phyloP scores from a whole-genome alignment of 2,329 filamentous ascomycete genomes.

The Colletotrichum simmondsii region DNA sequence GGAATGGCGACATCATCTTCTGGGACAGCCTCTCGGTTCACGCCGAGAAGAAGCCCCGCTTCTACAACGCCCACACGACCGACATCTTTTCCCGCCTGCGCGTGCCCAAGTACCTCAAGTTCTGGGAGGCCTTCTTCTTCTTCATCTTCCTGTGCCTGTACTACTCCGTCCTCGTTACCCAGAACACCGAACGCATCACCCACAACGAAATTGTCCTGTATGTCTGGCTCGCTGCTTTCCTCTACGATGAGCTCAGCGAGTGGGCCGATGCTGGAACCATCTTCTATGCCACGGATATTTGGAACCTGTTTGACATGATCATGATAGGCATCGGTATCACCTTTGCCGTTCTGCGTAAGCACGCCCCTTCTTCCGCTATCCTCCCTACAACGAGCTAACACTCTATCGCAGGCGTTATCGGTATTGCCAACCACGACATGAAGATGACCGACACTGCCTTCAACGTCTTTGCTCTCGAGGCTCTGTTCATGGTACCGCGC shows the following conservation, averaged over 20 bases:
- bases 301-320: constrained; percentile 78
- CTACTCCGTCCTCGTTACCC: constrained; percentile 84
- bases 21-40: constrained; percentile 83
- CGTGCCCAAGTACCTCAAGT: constrained; percentile 86
- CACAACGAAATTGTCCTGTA: constrained; percentile 79
- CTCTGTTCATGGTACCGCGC: constrained; percentile 88
- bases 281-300: constrained; percentile 87
- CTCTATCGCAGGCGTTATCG: constrained; percentile 67
- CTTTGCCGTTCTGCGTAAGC: constrained; percentile 79
- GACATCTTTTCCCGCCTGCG: constrained; percentile 81
- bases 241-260: constrained; percentile 88
- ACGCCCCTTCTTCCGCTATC: too few species aligned
- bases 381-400: not conserved
- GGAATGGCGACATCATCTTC: constrained; percentile 88
- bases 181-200: constrained; percentile 74
- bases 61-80: constrained; percentile 75
- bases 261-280: constrained; percentile 87
- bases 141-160: constrained; percentile 81
- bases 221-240: constrained; percentile 87
- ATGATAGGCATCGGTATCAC: constrained; percentile 79
- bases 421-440: constrained; percentile 68
- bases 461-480: constrained; percentile 89
- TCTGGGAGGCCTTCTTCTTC: constrained; percentile 87
- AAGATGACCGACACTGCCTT: constrained; percentile 82
- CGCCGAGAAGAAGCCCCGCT: constrained; percentile 79